Conservation (phyloP, 345 rosid genomes). For the Acer saccharum region DNA sequence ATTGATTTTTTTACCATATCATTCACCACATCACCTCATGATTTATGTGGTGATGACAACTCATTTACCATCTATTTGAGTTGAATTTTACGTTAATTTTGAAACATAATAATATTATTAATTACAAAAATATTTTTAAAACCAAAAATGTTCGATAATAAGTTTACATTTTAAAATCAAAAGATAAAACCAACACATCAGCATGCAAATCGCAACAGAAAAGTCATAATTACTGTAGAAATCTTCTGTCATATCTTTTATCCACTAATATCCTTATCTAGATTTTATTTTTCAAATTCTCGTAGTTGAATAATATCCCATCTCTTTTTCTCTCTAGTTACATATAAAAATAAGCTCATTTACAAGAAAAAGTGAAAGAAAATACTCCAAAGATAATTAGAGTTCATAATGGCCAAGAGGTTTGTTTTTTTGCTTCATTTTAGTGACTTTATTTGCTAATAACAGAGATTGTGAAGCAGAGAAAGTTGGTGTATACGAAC, state of each 20-base stretch:
- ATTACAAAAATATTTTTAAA: too few relatives aligned
- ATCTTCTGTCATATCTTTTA: not conserved
- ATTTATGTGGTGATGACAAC: too few relatives aligned
- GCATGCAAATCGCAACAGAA: slow-evolving; percentile 6
- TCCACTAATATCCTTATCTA: slow-evolving; percentile 4
- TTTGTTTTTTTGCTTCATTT: slow-evolving; percentile 8
- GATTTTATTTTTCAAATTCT: not conserved
- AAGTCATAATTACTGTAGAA: not conserved
- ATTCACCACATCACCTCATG: too few relatives aligned
- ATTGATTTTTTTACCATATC: too few relatives aligned
- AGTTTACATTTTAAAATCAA: not conserved
- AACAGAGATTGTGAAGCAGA: slow-evolving; percentile 14
- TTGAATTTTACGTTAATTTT: too few relatives aligned
- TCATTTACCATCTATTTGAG: too few relatives aligned
- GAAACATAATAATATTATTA: too few relatives aligned
- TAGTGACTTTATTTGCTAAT: slow-evolving; percentile 14
- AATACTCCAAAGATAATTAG: not conserved
- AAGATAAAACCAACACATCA: not conserved
- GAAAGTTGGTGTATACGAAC: slow-evolving; percentile 34
- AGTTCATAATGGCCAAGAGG: slow-evolving; percentile 14
- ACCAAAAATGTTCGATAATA: too few relatives aligned
- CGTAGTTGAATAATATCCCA: not conserved
- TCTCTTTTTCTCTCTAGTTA: not conserved
- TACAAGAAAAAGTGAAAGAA: too few relatives aligned
- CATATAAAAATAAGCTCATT: not conserved